Base-by-base conservation (phyloP, 164 flowering plant species). In the Berberis thunbergii region DNA sequence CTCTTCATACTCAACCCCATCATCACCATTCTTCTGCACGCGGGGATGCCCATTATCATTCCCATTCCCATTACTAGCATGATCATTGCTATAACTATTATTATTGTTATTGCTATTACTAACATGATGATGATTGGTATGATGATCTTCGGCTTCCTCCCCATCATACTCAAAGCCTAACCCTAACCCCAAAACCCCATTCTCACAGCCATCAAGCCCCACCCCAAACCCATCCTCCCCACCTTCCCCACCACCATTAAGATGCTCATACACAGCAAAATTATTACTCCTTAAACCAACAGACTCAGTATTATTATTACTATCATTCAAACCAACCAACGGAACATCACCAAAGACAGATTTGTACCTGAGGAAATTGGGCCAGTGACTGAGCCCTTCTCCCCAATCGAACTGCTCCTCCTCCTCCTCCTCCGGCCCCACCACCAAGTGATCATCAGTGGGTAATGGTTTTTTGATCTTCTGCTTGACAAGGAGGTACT, bases 311-410 rank as follows among this genome's bases (percentile, higher is more conserved):
- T 67, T 70, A 38, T 69, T 68, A 12, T 54, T 56, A 61, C 64
- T 64, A 53, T 48, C 65, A 43, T 73, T 57, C 67, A 63, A 63
- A 48, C 54, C 75, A 7, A 70, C 80, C 41, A 80, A 64, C 0
- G 77, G 69, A n/a, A 84, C 83, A 79, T 92, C 96, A 10, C 96
- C 96, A 67, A 88, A 92, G 3, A 89, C 96, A 60, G 84, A 91
- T 77, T 87, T 89, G 60, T 92, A 92, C 54, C 87, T 73, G 63
- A 89, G 74, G 64, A 92, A 92, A 65, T 89, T 92, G 10, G 96
- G 78, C 98, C 98, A 92, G 66, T 87, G 81, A 1, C 82, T 80
- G 9, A 82, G 71, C 7, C 98, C 96, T 62, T 89, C 93, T 8
- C 64, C 64, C 98, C 98, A 92, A 75, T 87, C 93, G 64, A 80